Conservation (phyloP, 331 rosid species). For the Stylosanthes scabra region DNA sequence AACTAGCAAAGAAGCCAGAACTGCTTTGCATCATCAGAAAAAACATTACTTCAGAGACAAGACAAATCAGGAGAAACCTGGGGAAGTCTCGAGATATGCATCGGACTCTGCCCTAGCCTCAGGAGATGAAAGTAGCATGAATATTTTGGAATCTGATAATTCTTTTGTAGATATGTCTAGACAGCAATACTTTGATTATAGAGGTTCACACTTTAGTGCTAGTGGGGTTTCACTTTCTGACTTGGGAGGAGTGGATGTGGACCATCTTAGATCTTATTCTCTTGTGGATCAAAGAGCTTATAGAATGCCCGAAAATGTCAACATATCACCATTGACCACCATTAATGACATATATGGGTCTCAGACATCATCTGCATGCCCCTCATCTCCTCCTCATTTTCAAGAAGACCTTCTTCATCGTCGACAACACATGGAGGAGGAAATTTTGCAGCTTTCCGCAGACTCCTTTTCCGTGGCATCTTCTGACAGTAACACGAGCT, state of each 20-base stretch:
- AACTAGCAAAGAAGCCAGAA: constrained; percentile 39
- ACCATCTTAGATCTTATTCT: constrained; percentile 46
- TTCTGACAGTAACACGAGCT: constrained; percentile 93
- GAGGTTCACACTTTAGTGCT: constrained; percentile 50
- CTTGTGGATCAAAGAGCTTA: constrained; percentile 44
- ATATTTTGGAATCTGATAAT: constrained; percentile 71
- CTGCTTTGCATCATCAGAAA: constrained; percentile 44
- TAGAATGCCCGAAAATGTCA: constrained; percentile 51
- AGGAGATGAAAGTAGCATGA: constrained; percentile 82
- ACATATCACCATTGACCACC: constrained; percentile 54
- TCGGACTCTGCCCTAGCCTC: constrained; percentile 74
- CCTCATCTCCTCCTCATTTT: constrained; percentile 93
- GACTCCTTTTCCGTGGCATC: constrained; percentile 90
- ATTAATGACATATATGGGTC: constrained; percentile 68
- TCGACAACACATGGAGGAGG: constrained; percentile 91
- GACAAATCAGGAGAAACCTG: constrained; percentile 50
- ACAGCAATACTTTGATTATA: constrained; percentile 51
- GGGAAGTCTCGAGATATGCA: constrained; percentile 68
- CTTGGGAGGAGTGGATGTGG: constrained; percentile 48
- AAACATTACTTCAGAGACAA: constrained; percentile 46
- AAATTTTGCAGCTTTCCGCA: constrained; percentile 88
- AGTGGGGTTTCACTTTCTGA: constrained; percentile 50
- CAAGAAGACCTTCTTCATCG: constrained; percentile 92
- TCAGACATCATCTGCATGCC: constrained; percentile 66
- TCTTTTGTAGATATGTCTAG: constrained; percentile 59